Base-by-base conservation (phyloP, 2,329 filamentous ascomycete genomes). In the Hymenotorrendiella dingleyae region DNA sequence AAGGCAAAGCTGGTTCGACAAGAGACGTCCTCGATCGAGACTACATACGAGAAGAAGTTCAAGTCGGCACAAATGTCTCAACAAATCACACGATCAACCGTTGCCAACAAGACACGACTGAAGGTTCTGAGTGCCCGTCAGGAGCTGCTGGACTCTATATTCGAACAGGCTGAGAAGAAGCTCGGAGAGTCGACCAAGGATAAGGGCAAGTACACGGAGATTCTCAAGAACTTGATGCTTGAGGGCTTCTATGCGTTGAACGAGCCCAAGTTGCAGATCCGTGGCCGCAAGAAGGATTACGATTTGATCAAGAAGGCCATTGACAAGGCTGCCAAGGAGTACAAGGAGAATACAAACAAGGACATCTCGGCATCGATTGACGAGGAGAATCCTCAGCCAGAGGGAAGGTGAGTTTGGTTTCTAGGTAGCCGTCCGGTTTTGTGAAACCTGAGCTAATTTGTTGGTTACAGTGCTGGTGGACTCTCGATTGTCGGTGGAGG, bases 61-160 rank as follows among this genome's bases (percentile, higher is more conserved):
- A 98, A 96, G 76, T 86, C 94, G 71, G 91, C 93, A 60, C 80
- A 85, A 73, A 94, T 97, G 87, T 91, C 88, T 51, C 93, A 97
- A 77, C 93, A 98, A 73, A 97, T 97, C 72, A 94, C 90, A 53
- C 86, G 86, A 63, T 97, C 90, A 52, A 97, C 90, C 50, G 83
- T 96, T 50, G 79, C 90, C 70, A 98, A 98, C 77, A 94, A 95
- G 76, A 93, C 87, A 45, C 82, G 93, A 48, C 82, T 98, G 67
- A 84, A 84, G 64, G 84, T 98, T 43, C 82, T 98, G 46, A 78
- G 77, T 51, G 85, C 89, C 46, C 80, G 90, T 59, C 93, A 98
- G 74, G 84, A 91, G 68, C 72, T 98, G 60, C 79, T 98, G 57
- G 87, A 98, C 67, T 75, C 77, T 51, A 82, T 98, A 64, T 98